Evolutionary conservation across 2,329 filamentous ascomycete species (phyloP).

Genomic region (Aspergillus pseudoglaucus): DNA sequence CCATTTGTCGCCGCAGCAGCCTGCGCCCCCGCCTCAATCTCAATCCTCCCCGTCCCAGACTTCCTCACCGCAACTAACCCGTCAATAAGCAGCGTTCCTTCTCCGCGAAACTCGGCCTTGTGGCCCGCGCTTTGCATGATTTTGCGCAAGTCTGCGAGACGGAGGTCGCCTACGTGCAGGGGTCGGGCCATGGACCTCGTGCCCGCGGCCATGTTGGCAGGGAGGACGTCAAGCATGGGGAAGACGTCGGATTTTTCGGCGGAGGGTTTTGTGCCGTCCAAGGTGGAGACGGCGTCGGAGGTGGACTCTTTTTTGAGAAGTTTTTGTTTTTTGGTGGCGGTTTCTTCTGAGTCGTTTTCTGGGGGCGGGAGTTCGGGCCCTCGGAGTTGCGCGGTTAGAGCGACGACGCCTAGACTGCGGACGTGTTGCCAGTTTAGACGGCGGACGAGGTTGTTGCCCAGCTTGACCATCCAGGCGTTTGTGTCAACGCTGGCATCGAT

Average conservation of each 20-base stretch:
- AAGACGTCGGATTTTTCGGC: slow-evolving; percentile 26
- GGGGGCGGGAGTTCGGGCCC: slow-evolving; percentile 32
- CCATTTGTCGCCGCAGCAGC: slow-evolving; percentile 38
- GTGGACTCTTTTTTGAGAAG: slow-evolving; percentile 42
- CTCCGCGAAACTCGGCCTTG: slow-evolving; percentile 84
- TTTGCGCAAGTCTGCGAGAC: slow-evolving; percentile 78
- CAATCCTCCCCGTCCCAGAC: slow-evolving; percentile 76
- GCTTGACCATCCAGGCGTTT: slow-evolving; percentile 91
- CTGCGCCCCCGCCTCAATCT: slow-evolving; percentile 71
- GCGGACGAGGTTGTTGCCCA: slow-evolving; percentile 77
- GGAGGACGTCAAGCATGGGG: slow-evolving; percentile 55
- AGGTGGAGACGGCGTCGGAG: slow-evolving; percentile 16
- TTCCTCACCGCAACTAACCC: slow-evolving; percentile 83
- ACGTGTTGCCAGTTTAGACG: slow-evolving; percentile 93
- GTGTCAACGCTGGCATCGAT: slow-evolving; percentile 95
- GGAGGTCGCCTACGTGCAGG: slow-evolving; percentile 87
- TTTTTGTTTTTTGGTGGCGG: slow-evolving; percentile 48
- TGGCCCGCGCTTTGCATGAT: slow-evolving; percentile 78
- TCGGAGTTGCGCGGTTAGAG: slow-evolving; percentile 71
- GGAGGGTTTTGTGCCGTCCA: slow-evolving; percentile 14
- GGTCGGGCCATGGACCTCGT: slow-evolving; percentile 74
- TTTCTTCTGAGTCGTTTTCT: slow-evolving; percentile 33
- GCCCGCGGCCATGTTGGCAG: slow-evolving; percentile 59
- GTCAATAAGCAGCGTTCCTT: slow-evolving; percentile 86
- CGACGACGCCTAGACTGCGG: slow-evolving; percentile 80